Conservation (phyloP, 805 yeast species). For the Yarrowia porcina region DNA sequence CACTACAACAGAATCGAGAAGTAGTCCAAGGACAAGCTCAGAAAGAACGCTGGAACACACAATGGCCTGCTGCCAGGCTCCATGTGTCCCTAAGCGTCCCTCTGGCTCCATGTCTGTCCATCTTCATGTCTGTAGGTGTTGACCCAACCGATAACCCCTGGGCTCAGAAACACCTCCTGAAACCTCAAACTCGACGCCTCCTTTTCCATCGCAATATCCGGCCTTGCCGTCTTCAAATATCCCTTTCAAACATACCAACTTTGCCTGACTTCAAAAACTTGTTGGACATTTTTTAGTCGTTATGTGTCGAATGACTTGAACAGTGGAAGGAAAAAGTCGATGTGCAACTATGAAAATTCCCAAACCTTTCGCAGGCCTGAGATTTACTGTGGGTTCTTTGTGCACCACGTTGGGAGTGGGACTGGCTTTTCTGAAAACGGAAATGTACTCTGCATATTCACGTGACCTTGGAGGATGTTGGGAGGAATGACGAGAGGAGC, state of each 20-base stretch:
- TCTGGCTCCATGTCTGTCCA: too few species aligned
- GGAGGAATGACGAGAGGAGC: neutral
- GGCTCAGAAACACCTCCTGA: neutral
- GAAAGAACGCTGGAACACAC: neutral
- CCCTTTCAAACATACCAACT: constrained; percentile 73
- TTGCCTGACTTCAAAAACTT: constrained; percentile 99
- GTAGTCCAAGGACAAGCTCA: too few species aligned
- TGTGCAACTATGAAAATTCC: constrained; percentile 22
- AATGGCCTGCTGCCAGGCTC: neutral
- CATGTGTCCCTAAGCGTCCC: neutral
- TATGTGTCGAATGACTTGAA: constrained; percentile 25
- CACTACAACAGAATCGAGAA: too few species aligned
- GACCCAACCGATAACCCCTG: neutral
- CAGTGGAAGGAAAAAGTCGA: constrained; percentile 21
- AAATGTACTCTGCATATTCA: neutral
- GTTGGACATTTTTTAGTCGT: constrained; percentile 32
- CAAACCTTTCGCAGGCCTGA: constrained; percentile 25
- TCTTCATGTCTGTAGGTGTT: neutral
- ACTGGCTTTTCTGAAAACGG: constrained; percentile 17
- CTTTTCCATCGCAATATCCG: neutral
- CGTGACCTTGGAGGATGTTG: neutral
- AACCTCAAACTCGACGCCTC: neutral
- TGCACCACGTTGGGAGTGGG: constrained; percentile 19
- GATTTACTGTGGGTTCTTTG: constrained; percentile 9
- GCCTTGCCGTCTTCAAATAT: neutral